Percentiles rank a stretch among this genome's conserved stretches.
These are phyloP conservation scores for Lizonia empirigonia DNA, from an alignment of 2,329 filamentous ascomycete species.

Conservation along the genomic window DNA sequence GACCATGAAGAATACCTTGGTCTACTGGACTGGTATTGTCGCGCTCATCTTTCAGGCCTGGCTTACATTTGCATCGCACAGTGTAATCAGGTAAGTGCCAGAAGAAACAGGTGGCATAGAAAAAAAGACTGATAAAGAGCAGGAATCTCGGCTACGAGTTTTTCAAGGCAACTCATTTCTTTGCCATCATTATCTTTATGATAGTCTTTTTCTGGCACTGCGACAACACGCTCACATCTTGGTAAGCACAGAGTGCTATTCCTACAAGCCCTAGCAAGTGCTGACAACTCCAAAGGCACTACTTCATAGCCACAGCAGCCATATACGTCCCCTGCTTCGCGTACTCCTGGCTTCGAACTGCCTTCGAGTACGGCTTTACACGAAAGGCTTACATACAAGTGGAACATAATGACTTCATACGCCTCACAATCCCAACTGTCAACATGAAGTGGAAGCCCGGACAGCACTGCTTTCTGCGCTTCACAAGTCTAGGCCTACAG, in stretches of 20 bases:
- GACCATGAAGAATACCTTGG: constrained; percentile 36
- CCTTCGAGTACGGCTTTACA: constrained; percentile 57
- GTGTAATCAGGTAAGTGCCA: constrained; percentile 54
- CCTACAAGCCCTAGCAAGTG: neutral
- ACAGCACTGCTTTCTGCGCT: constrained; percentile 63
- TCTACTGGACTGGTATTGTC: constrained; percentile 63
- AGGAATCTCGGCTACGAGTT: constrained; percentile 64
- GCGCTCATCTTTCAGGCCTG: constrained; percentile 61
- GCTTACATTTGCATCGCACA: constrained; percentile 61
- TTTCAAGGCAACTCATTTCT: constrained; percentile 64
- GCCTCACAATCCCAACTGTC: constrained; percentile 24
- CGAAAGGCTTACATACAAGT: constrained; percentile 51
- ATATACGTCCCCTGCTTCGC: constrained; percentile 58
- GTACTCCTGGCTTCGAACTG: constrained; percentile 55
- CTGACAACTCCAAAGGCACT: constrained; percentile 54
- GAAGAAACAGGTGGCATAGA: neutral
- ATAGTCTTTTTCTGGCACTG: constrained; percentile 67
- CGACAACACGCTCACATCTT: constrained; percentile 60
- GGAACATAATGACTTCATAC: constrained; percentile 28
- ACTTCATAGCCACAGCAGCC: constrained; percentile 63
- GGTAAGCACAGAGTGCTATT: constrained; percentile 41
- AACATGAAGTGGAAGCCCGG: constrained; percentile 57
- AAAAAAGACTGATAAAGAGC: neutral
- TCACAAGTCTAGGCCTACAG: constrained; percentile 52
- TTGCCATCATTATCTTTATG: constrained; percentile 60